Evolutionary conservation across 2,329 filamentous ascomycete species (phyloP).

Genomic region (Epichloe elymi): DNA sequence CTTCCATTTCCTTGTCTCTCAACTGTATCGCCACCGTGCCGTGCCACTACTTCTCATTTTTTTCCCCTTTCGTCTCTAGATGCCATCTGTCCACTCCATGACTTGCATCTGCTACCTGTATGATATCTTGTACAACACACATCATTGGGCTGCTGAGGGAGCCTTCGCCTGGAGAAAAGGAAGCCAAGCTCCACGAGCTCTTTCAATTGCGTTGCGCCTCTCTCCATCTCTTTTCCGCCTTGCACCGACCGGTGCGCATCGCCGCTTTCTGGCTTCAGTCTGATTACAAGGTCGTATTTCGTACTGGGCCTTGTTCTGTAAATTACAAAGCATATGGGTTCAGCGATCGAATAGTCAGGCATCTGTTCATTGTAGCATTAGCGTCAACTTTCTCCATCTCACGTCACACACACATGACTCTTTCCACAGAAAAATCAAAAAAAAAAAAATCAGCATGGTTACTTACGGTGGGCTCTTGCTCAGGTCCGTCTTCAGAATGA

Average conservation of each 20-base stretch:
- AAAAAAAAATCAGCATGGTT: not conserved
- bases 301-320: not conserved
- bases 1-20: too few species aligned
- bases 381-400: not conserved
- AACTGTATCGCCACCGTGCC: too few species aligned
- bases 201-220: not conserved
- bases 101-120: conserved; percentile 6
- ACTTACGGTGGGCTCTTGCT: conserved; percentile 99
- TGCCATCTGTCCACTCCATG: conserved; percentile 2
- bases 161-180: not conserved
- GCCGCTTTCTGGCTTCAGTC: conserved; percentile 3
- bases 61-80: not conserved
- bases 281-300: conserved; percentile 1
- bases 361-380: conserved; percentile 32
- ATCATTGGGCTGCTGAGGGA: conserved; percentile 4
- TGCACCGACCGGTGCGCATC: not conserved
- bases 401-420: not conserved
- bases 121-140: conserved; percentile 10
- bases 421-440: not conserved
- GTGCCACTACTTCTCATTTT: conserved; percentile 1
- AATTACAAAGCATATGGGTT: conserved; percentile 59
- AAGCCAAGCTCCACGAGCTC: conserved; percentile 3
- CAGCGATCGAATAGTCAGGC: conserved; percentile 69
- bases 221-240: conserved; percentile 1
- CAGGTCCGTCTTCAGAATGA: conserved; percentile 95